Percentiles rank a stretch among this genome's conserved stretches.
Conservation (phyloP, 1,284 basidiomycete genomes). For the Megacollybia platyphylla region DNA sequence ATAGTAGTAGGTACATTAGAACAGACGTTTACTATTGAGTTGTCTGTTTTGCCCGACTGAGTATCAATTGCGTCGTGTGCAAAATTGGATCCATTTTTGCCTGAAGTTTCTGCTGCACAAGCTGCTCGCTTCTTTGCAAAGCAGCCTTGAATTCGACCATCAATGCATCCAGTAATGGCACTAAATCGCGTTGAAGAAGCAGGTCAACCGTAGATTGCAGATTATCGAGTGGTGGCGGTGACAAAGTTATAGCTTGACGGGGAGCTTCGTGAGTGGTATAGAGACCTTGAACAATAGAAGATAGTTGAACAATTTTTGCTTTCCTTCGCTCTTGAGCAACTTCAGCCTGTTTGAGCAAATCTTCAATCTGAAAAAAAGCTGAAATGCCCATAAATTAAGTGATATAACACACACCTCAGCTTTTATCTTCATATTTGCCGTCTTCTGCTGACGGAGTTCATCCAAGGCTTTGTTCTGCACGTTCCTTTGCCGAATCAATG, state of each 20-base stretch:
- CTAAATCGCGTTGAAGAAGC: slow-evolving; percentile 9
- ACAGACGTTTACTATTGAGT: too few relatives aligned
- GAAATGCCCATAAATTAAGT: too few relatives aligned
- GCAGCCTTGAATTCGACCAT: slow-evolving; percentile 4
- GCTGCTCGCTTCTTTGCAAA: not conserved
- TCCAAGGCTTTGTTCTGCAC: too few relatives aligned
- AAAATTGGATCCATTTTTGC: slow-evolving; percentile 8
- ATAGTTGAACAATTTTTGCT: slow-evolving; percentile 3
- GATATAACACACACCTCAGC: too few relatives aligned
- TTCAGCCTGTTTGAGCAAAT: too few relatives aligned
- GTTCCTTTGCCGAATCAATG: too few relatives aligned
- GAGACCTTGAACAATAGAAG: slow-evolving; percentile 3
- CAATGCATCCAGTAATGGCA: slow-evolving; percentile 8
- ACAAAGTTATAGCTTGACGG: slow-evolving; percentile 1
- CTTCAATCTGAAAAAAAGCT: too few relatives aligned
- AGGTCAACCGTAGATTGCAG: slow-evolving; percentile 3
- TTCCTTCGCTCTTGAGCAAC: too few relatives aligned
- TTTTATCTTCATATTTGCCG: too few relatives aligned
- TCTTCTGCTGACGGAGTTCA: too few relatives aligned
- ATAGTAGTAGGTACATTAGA: too few relatives aligned
- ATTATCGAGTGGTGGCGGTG: not conserved
- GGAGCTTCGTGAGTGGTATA: slow-evolving; percentile 3
- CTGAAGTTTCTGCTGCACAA: slow-evolving; percentile 4
- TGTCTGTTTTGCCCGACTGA: too few relatives aligned
- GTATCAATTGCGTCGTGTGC: slow-evolving; percentile 6